Percentiles rank a stretch among this genome's conserved stretches.
Conservation (phyloP, 2,329 filamentous ascomycete genomes). For the Fusarium tuaranense region DNA sequence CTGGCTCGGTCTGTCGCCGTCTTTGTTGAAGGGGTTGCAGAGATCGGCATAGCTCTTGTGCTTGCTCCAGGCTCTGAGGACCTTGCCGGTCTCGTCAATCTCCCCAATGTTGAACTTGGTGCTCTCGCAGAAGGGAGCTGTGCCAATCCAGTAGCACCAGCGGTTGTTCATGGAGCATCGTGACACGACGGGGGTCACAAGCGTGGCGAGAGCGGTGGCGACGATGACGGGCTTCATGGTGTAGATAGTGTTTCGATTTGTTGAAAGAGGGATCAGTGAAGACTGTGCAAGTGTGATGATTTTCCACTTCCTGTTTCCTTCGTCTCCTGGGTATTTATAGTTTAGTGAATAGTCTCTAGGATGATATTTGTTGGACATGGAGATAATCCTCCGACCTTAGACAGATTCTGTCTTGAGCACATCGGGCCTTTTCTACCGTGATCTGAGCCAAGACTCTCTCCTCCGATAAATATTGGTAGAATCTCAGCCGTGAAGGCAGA, state of each 20-base stretch:
- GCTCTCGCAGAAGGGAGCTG: neutral
- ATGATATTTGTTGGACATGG: neutral
- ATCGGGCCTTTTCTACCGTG: neutral
- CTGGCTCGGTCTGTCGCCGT: neutral
- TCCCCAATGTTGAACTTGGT: neutral
- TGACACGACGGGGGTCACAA: neutral
- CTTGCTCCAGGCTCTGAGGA: neutral
- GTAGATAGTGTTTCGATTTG: neutral
- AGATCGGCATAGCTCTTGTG: neutral
- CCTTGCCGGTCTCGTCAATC: neutral
- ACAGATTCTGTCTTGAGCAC: neutral
- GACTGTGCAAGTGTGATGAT: neutral
- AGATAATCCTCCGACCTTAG: neutral
- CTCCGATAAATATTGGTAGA: neutral
- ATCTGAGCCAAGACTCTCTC: neutral
- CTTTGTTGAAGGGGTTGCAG: neutral
- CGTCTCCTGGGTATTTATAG: neutral
- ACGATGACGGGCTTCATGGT: neutral
- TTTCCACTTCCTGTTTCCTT: neutral
- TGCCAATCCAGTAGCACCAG: neutral
- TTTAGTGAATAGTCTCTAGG: rapidly evolving
- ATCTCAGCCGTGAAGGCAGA: neutral
- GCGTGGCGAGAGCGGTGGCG: neutral
- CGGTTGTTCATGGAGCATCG: neutral
- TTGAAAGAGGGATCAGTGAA: neutral